Evolutionary conservation across 1,284 basidiomycete genomes (phyloP), one percentile per base, ranked within the genome.

Genomic region (Ganoderma lingzhi): DNA sequence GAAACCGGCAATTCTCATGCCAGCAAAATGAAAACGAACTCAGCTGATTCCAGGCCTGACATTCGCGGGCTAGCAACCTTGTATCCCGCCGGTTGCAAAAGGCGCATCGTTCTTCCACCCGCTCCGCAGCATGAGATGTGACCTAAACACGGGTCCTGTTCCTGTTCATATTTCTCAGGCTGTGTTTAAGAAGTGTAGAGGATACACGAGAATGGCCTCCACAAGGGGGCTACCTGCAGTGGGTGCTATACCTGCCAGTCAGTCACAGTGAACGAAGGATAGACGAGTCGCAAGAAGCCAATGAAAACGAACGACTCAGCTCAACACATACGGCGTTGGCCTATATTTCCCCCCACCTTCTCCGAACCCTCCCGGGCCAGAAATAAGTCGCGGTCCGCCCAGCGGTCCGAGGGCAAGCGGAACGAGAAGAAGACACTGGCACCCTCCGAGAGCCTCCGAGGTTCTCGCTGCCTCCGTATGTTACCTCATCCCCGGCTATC

Each of bases 11-110:
- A 5, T 56, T 56, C 53, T 35, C 30, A 56, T 32, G 30, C 23
- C 30, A 32, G 37, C 62, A 51, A 60, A 60, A 64, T 67, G 66
- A 62, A 66, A 42, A 48, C 10, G 30, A 23, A 64, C 68, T 66
- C 69, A 70, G 59, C 65, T 65, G 65, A 66, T 64, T 56, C 63
- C 37, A 32, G 39, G 41, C 44, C 30, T 39, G 56, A 39, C 19
- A 51, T 59, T 39, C 56, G 32, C 9, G 19, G 56, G 30, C 30
- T 23, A n/a, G 35, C n/a, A 59, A 59, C 56, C 32, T 35, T 39
- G 35, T 35, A 30, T 56, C 5, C 30, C 55, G 30, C 30, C 15
- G 55, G 30, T n/a, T 37, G 35, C 10, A n/a, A 59, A n/a, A n/a
- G 19, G 35, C 35, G 35, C 19, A 19, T 39, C 10, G 19, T 59